Base-by-base conservation (phyloP, 805 yeast genomes). In the Candida saitoana region DNA sequence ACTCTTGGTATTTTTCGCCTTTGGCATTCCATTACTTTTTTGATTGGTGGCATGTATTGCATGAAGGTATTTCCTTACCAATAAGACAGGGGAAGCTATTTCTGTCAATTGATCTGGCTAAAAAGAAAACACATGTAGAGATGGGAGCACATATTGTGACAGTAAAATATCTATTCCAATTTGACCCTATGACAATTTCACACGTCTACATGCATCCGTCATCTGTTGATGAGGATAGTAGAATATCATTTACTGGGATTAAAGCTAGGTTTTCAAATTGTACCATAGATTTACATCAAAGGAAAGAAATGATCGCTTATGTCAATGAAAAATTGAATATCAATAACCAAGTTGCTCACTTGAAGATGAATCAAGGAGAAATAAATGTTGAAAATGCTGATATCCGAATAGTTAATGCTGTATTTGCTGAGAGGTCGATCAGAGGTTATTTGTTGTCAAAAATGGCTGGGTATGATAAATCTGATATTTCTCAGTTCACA, bases 301-400 rank as follows among this genome's bases (percentile, higher is more conserved):
- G 73, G 46, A 56, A 65, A 43, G 59, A 60, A 43, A 44, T 63
- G 27, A 59, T 65, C 16, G 56, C 65, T 2, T 67, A 66, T 50
- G 60, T 67, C 18, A 69, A 69, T 40, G 60, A 65, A 31, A 63
- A 65, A 35, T 58, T 70, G 46, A 56, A 60, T 9, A 65, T 66
- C 24, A 56, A 55, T 24, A 65, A 62, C 42, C 56, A 63, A 43
- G 57, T 65, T 2, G 64, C 77, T 60, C 76, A 76, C 43, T 72
- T 86, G 62, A 76, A 74, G 48, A 71, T 83, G 69, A 76, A 81
- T 46, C 63, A 73, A 36, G 91, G 87, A 3, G 88, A 84, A 54
- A 73, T 88, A 18, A 86, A 83, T 50, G 76, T 85, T 43, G 69
- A 73, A 11, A 74, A 74, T 15, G 81, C 87, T 4, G 96, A 88